Conservation (phyloP, 1,139 yeast genomes). For the Pichia sp. region DNA sequence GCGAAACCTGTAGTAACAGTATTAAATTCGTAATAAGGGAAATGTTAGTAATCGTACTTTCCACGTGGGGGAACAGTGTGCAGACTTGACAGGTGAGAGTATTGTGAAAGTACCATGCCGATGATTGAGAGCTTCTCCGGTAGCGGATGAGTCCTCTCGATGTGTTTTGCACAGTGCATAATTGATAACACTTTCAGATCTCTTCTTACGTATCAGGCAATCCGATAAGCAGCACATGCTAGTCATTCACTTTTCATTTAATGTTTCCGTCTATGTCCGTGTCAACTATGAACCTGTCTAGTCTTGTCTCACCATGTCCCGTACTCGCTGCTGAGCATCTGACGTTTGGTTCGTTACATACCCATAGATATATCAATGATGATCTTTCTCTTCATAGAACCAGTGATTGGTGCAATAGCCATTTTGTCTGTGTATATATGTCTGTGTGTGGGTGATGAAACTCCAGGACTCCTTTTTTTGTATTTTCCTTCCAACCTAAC, state of each 20-base stretch:
- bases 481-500: background rate
- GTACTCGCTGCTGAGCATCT: background rate
- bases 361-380: slow-evolving; percentile 77
- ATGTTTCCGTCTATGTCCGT: no score
- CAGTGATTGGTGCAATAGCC: slow-evolving; percentile 82
- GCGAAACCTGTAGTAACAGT: slow-evolving; percentile 14
- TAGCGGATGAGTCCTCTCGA: no score
- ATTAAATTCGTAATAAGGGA: no score
- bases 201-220: no score
- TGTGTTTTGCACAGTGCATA: no score
- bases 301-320: background rate
- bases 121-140: no score
- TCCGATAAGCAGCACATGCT: no score
- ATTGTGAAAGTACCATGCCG: no score
- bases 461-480: background rate
- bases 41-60: slow-evolving; percentile 8
- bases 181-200: no score
- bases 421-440: slow-evolving; percentile 33
- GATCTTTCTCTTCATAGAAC: slow-evolving; percentile 78
- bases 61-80: background rate
- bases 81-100: background rate
- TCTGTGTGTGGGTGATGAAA: slow-evolving; percentile 1
- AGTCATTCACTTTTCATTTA: no score
- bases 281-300: no score
- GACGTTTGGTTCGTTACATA: slow-evolving; percentile 3